A percentile compares a stretch with the other conserved stretches of the same genome.
Conservation (phyloP, 2,329 filamentous ascomycete genomes). For the Botrytis galanthina region DNA sequence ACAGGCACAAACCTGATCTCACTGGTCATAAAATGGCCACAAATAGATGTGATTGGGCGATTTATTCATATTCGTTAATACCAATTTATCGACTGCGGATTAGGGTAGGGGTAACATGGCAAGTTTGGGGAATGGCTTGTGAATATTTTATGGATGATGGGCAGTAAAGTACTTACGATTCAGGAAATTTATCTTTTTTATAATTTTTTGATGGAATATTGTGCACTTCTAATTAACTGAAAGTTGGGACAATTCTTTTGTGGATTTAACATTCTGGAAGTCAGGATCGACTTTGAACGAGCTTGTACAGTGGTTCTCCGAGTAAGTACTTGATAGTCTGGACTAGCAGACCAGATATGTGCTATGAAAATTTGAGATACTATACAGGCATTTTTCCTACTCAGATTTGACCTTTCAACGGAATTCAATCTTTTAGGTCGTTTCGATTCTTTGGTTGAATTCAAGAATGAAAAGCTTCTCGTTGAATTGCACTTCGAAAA, state of each 20-base stretch:
- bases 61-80: constrained; percentile 31
- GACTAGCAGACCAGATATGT: not conserved
- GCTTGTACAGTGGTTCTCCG: not conserved
- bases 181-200: constrained; percentile 6
- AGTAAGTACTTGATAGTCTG: not conserved
- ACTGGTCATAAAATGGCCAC: constrained; percentile 14
- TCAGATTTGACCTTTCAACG: not conserved
- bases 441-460: not conserved
- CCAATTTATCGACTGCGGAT: constrained; percentile 26
- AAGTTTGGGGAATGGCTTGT: constrained; percentile 17
- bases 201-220: not conserved
- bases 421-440: not conserved
- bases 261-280: not conserved
- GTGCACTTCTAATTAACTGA: not conserved
- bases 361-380: not conserved
- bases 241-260: not conserved
- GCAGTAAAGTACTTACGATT: constrained; percentile 4
- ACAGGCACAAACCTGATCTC: constrained; percentile 22
- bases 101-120: constrained; percentile 16
- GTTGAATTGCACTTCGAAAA: not conserved
- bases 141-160: constrained; percentile 13
- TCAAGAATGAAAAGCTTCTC: not conserved
- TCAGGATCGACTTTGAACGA: not conserved
- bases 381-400: not conserved
- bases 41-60: constrained; percentile 10